Conservation (phyloP, 345 rosid genomes). For the Carallia pectinifolia region DNA sequence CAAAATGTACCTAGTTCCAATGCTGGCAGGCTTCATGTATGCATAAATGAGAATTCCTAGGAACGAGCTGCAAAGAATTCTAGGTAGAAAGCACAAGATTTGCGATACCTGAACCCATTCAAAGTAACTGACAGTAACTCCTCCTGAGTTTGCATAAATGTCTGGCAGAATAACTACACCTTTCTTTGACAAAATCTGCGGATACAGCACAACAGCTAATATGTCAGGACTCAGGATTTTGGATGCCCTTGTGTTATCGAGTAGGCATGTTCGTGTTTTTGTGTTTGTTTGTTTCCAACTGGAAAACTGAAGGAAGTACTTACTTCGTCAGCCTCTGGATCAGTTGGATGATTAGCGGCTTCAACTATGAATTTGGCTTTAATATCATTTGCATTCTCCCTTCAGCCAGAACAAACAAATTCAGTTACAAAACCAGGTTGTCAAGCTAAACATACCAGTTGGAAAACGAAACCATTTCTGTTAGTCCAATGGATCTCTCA, state of each 20-base stretch:
- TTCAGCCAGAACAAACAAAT: conserved; percentile 24
- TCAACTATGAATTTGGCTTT: conserved; percentile 87
- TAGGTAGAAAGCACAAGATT: background rate
- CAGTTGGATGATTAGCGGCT: conserved; percentile 98
- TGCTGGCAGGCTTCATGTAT: too few relatives aligned
- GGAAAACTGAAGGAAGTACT: conserved; percentile 11
- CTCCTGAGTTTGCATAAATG: conserved; percentile 93
- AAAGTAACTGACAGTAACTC: conserved; percentile 96
- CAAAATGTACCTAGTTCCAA: background rate
- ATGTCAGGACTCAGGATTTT: background rate
- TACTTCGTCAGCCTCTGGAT: conserved; percentile 97
- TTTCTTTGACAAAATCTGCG: conserved; percentile 76
- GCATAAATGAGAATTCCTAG: background rate
- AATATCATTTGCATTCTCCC: conserved; percentile 81
- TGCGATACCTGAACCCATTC: conserved; percentile 93
- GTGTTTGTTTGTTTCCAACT: conserved; percentile 1
- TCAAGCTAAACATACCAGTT: background rate
- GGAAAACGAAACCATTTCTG: too few relatives aligned
- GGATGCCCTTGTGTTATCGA: too few relatives aligned
- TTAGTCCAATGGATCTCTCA: too few relatives aligned
- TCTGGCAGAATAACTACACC: conserved; percentile 93
- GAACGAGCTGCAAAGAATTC: background rate
- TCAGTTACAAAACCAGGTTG: background rate
- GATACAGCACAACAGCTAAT: background rate
- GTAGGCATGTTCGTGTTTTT: too few relatives aligned